A percentile compares a stretch with the other conserved stretches of the same genome.
phyloP scores from a whole-genome alignment of 768 basidiomycete genomes.

The Cantharellus anzutake region DNA sequence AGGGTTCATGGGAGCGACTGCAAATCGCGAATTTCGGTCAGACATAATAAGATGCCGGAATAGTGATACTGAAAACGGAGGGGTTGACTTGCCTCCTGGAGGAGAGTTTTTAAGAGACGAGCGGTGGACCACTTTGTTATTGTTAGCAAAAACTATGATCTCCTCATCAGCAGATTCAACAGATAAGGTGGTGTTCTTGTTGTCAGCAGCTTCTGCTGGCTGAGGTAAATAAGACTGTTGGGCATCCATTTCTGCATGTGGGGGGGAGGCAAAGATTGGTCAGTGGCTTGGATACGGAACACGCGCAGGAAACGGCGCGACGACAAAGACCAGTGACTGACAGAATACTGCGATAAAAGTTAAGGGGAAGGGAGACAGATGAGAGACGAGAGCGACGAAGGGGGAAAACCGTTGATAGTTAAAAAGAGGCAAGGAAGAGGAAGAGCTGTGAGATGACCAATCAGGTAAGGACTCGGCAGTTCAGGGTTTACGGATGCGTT shows the following conservation, averaged over 20 bases:
- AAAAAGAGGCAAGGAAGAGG: background rate
- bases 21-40: too few species aligned
- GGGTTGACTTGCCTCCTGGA: background rate
- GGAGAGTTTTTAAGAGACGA: background rate
- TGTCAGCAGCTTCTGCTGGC: background rate
- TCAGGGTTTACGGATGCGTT: background rate
- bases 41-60: too few species aligned
- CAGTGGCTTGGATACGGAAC: background rate
- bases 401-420: background rate
- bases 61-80: too few species aligned
- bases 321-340: background rate
- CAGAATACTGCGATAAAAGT: background rate
- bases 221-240: background rate
- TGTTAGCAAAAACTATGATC: slow-evolving; percentile 1
- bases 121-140: background rate
- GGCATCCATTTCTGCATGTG: background rate
- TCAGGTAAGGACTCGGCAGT: background rate
- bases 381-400: background rate
- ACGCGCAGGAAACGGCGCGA: background rate
- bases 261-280: background rate
- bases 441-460: too few species aligned
- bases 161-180: background rate
- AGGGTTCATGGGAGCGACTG: too few species aligned
- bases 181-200: background rate
- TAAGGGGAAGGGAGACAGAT: background rate